These are phyloP conservation scores for Pseudopithomyces maydicus DNA, from an alignment of 2,329 filamentous ascomycete species.

Conservation along the genomic window DNA sequence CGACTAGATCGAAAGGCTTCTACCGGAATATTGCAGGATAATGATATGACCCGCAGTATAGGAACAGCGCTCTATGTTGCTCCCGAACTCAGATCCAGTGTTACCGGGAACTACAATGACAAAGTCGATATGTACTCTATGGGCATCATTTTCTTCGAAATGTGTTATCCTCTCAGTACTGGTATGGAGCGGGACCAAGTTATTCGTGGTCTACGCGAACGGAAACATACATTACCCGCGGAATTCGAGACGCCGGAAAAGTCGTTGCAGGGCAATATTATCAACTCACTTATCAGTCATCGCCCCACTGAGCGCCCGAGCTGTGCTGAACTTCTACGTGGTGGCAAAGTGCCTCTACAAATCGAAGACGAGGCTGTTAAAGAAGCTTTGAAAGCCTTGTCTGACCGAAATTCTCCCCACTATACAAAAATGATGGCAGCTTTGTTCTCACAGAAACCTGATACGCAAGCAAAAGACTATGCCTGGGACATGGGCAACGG, in stretches of 20 bases:
- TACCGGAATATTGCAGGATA: constrained; percentile 37
- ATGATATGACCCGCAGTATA: constrained; percentile 72
- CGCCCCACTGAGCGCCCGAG: constrained; percentile 82
- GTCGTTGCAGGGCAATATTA: constrained; percentile 73
- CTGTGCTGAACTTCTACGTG: constrained; percentile 79
- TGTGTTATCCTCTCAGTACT: constrained; percentile 72
- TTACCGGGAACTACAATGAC: constrained; percentile 79
- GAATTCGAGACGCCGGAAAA: constrained; percentile 76
- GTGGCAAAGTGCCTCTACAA: constrained; percentile 84
- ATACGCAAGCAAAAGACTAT: constrained; percentile 77
- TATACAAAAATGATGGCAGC: constrained; percentile 89
- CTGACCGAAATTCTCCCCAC: constrained; percentile 82
- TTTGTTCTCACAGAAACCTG: constrained; percentile 73
- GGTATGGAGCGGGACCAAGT: constrained; percentile 68
- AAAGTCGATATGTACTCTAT: constrained; percentile 99
- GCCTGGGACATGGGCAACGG: constrained; percentile 53
- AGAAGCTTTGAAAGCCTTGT: constrained; percentile 78
- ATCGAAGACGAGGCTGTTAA: constrained; percentile 92
- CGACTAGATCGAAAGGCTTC: constrained; percentile 57
- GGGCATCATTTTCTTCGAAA: constrained; percentile 97
- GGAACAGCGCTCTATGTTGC: constrained; percentile 91
- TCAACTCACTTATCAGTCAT: constrained; percentile 79
- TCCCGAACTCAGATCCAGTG: constrained; percentile 81
- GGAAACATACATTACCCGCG: constrained; percentile 69
- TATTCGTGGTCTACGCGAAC: constrained; percentile 71